Conservation (phyloP, 2,329 filamentous ascomycete genomes). For the Neonectria hederae region DNA sequence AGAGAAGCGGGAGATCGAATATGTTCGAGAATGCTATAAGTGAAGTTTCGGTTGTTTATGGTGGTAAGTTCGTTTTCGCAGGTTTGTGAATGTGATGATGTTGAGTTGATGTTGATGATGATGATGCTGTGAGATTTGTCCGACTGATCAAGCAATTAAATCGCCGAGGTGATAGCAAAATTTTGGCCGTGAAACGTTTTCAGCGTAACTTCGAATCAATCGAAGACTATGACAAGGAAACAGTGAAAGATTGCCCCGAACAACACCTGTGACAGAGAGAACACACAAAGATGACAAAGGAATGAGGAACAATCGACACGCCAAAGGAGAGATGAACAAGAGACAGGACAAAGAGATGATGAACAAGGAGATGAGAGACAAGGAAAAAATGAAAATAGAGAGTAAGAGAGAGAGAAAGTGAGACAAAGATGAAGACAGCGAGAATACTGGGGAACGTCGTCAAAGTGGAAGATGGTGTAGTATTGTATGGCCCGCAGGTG, state of each 20-base stretch:
- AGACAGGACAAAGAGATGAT: constrained; percentile 29
- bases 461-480: constrained; percentile 23
- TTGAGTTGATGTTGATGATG: neutral
- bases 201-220: constrained; percentile 21
- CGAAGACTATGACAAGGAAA: constrained; percentile 21
- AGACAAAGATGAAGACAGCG: constrained; percentile 20
- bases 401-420: constrained; percentile 9
- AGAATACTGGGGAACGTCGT: constrained; percentile 22
- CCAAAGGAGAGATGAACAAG: constrained; percentile 19
- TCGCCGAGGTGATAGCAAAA: neutral
- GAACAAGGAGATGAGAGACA: too few species aligned
- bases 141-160: constrained; percentile 9
- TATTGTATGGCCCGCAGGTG: constrained; percentile 20
- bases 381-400: constrained; percentile 24
- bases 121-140: constrained; percentile 14
- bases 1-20: constrained; percentile 19
- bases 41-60: constrained; percentile 20
- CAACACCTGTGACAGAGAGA: constrained; percentile 19
- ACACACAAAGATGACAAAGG: constrained; percentile 13
- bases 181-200: neutral
- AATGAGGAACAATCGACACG: constrained; percentile 8
- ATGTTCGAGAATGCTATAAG: constrained; percentile 12
- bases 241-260: constrained; percentile 28
- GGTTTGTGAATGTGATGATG: constrained; percentile 2
- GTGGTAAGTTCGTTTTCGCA: neutral